phyloP scores from a whole-genome alignment of 139 green algal species.

The Coccomyxa sp. region DNA sequence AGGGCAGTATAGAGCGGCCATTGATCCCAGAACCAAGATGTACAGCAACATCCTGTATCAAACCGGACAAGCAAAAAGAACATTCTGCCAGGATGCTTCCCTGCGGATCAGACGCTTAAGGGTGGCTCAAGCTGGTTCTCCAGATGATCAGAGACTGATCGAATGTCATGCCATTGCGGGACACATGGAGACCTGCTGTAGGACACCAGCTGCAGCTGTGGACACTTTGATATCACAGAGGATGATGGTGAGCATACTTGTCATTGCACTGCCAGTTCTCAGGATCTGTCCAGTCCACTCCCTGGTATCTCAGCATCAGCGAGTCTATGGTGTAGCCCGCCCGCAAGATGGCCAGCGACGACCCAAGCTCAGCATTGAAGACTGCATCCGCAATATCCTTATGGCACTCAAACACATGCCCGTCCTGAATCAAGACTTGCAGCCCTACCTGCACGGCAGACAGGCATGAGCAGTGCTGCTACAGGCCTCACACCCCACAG shows the following conservation, averaged over 20 bases:
- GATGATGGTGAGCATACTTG: no score
- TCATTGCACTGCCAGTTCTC: conserved; percentile 42
- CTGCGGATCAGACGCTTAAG: neutral
- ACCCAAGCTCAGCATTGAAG: conserved; percentile 58
- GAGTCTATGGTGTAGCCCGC: conserved; percentile 68
- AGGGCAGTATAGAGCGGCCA: neutral
- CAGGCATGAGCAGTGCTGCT: neutral
- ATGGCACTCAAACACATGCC: conserved; percentile 53
- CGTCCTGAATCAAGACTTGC: conserved; percentile 32
- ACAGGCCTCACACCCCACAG: neutral
- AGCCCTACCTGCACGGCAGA: conserved; percentile 36
- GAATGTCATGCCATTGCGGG: neutral
- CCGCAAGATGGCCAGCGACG: conserved; percentile 48
- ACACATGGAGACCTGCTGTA: neutral
- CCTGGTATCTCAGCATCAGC: conserved; percentile 56
- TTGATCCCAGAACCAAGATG: neutral
- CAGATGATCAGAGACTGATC: neutral
- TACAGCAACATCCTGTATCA: neutral
- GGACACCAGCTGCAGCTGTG: neutral
- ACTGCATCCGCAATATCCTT: conserved; percentile 37
- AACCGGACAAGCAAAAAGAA: no score
- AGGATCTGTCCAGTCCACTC: conserved; percentile 20
- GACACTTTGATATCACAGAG: neutral
- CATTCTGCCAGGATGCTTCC: no score
- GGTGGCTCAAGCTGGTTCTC: neutral